Evolutionary conservation across 2,329 filamentous ascomycete species (phyloP), one percentile per base, ranked within the genome.

Genomic region (Xylariaceae sp.): DNA sequence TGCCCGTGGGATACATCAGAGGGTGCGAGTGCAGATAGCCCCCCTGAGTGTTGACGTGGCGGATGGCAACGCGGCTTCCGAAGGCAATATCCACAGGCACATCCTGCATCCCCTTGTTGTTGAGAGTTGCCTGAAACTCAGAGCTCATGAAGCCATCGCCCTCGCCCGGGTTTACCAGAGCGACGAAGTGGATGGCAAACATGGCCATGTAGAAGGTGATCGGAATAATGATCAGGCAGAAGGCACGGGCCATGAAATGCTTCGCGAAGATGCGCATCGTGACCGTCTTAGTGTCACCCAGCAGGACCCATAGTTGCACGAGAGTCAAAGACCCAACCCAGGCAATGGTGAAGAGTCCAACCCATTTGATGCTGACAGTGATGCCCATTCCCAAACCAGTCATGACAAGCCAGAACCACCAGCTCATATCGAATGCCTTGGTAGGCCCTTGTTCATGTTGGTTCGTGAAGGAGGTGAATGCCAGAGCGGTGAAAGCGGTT

Each of bases 101-200:
- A 60, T 94, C 88, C 56, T 87, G 81, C 92, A 98, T 98, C 33
- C 77, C 80, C 70, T 96, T 98, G 52, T 80, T 89, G 66, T 96
- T 98, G 46, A 98, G 70, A 2, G 92, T 96, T 19, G 92, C 84
- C 65, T 98, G 92, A 69, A 98, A 98, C 57, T 98, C 92, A 35
- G 90, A 94, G 56, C 89, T 95, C 92, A 98, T 98, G 70, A 98
- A 98, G 35, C 92, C 92, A 60, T 98, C 92, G 35, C 92, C 92
- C 33, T 98, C 92, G 39, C 92, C 92, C 18, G 92, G 92, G 64
- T 98, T 98, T 39, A 82, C 76, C 26, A 98, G 74, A 68, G 86
- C 93, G 47, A 89, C 49, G 63, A 98, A 98, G 68, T 98, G 92
- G 51, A 98, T 93, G 33, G 77, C 89, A 54, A 98, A 98, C 85